These are phyloP conservation scores for Gossypium schwendimanii DNA, from an alignment of 441 rosid genomes.

Conservation along the genomic window DNA sequence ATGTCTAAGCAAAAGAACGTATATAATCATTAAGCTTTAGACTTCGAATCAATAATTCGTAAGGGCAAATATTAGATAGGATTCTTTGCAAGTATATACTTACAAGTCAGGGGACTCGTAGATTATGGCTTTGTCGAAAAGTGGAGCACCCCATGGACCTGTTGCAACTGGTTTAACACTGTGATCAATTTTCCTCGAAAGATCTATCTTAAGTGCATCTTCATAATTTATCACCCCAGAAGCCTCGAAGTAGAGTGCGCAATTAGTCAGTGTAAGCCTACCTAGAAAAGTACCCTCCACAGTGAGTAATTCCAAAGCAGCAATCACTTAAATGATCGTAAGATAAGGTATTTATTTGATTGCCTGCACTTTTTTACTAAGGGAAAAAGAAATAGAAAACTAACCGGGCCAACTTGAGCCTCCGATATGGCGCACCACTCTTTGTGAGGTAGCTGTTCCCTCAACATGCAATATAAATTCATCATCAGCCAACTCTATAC, in stretches of 20 bases:
- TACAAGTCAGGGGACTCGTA: constrained; percentile 73
- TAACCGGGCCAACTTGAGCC: constrained; percentile 93
- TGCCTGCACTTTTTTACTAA: neutral
- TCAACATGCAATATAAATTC: constrained; percentile 90
- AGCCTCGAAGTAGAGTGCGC: constrained; percentile 90
- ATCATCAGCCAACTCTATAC: constrained; percentile 65
- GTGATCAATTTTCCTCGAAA: constrained; percentile 43
- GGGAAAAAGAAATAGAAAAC: neutral
- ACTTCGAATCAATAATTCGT: neutral
- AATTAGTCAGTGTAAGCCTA: constrained; percentile 81
- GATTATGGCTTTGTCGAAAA: constrained; percentile 79
- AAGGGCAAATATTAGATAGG: neutral
- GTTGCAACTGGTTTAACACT: constrained; percentile 63
- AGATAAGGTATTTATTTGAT: neutral
- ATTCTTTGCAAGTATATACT: constrained; percentile 23
- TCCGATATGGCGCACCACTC: constrained; percentile 80
- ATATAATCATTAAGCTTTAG: neutral
- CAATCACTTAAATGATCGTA: neutral
- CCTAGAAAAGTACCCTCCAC: constrained; percentile 38
- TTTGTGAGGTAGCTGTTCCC: constrained; percentile 76
- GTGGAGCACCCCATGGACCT: constrained; percentile 96
- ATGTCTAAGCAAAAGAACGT: too few relatives aligned
- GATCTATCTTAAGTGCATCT: constrained; percentile 77
- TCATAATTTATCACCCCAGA: constrained; percentile 62
- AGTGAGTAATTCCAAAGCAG: neutral